phyloP scores from a whole-genome alignment of 768 basidiomycete species.

The Terana coerulea region DNA sequence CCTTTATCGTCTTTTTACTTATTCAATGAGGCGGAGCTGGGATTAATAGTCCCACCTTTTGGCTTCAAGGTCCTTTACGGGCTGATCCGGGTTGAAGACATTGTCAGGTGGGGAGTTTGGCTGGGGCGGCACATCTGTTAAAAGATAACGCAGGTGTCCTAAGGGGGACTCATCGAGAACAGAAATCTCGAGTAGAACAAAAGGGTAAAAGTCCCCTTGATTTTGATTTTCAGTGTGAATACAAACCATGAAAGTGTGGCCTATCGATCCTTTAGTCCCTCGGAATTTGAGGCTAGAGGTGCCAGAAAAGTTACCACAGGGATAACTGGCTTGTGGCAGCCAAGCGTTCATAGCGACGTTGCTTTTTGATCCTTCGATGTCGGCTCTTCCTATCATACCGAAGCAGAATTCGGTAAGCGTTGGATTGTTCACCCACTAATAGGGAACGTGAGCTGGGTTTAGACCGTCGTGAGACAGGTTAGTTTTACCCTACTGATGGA shows the following conservation, averaged over 20 bases:
- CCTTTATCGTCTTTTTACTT: slow-evolving; percentile 79
- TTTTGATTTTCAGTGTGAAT: slow-evolving; percentile 80
- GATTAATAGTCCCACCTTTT: slow-evolving; percentile 67
- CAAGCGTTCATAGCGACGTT: slow-evolving; percentile 83
- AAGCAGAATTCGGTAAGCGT: slow-evolving; percentile 78
- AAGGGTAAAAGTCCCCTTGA: slow-evolving; percentile 79
- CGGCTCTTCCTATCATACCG: slow-evolving; percentile 79
- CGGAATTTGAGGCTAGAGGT: slow-evolving; percentile 78
- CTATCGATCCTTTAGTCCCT: slow-evolving; percentile 82
- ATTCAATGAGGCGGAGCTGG: slow-evolving; percentile 72
- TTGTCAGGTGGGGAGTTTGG: slow-evolving; percentile 81
- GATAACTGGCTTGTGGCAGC: slow-evolving; percentile 80
- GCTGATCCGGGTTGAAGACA: slow-evolving; percentile 71
- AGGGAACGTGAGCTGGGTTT: slow-evolving; percentile 81
- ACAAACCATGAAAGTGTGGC: slow-evolving; percentile 82
- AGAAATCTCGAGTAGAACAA: slow-evolving; percentile 79
- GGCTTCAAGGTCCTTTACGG: slow-evolving; percentile 64
- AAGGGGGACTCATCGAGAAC: slow-evolving; percentile 77
- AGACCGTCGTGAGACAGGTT: slow-evolving; percentile 84
- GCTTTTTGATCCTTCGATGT: slow-evolving; percentile 83
- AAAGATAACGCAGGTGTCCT: slow-evolving; percentile 79
- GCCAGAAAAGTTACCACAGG: slow-evolving; percentile 79
- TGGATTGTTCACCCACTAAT: slow-evolving; percentile 81
- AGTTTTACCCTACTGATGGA: slow-evolving; percentile 84
- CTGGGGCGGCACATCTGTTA: slow-evolving; percentile 79